Percentiles rank a stretch among this genome's conserved stretches.
Evolutionary conservation across 1,284 basidiomycete species (phyloP).

Genomic region (Xanthoconium separans): DNA sequence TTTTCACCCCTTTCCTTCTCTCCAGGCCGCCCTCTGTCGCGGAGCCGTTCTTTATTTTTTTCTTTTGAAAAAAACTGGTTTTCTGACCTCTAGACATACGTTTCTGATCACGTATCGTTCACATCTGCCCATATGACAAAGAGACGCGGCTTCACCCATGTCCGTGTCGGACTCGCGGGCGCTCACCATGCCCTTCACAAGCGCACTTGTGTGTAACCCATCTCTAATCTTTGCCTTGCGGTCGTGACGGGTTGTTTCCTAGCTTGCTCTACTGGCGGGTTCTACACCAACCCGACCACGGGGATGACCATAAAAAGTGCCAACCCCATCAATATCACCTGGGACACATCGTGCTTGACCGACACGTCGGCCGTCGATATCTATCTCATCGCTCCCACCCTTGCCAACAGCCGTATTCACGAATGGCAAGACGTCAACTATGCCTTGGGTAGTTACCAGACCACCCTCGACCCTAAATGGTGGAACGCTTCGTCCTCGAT

Average conservation of each 20-base stretch:
- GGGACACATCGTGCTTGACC: conserved; percentile 65
- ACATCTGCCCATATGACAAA: conserved; percentile 25
- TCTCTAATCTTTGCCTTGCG: neutral
- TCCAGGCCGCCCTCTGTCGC: conserved; percentile 21
- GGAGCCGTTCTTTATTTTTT: conserved; percentile 29
- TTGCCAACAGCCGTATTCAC: conserved; percentile 52
- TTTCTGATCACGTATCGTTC: neutral
- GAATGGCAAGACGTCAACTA: conserved; percentile 62
- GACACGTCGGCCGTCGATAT: conserved; percentile 58
- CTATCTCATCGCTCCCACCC: conserved; percentile 64
- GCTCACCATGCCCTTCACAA: conserved; percentile 21
- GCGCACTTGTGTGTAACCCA: conserved; percentile 16
- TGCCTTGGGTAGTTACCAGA: conserved; percentile 52
- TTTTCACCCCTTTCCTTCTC: conserved; percentile 21
- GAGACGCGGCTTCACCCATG: conserved; percentile 29
- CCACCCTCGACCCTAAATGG: conserved; percentile 67
- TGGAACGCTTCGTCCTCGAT: conserved; percentile 67
- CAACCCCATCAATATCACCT: conserved; percentile 61
- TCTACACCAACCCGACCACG: conserved; percentile 65
- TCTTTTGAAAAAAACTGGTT: conserved; percentile 1
- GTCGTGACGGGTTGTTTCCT: conserved; percentile 6
- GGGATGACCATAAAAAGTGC: conserved; percentile 53
- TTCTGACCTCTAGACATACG: conserved; percentile 3
- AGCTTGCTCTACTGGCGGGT: conserved; percentile 57
- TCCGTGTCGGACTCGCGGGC: conserved; percentile 30